Conservation (phyloP, 2,329 filamentous ascomycete genomes). For the Pseudogymnoascus sp. region DNA sequence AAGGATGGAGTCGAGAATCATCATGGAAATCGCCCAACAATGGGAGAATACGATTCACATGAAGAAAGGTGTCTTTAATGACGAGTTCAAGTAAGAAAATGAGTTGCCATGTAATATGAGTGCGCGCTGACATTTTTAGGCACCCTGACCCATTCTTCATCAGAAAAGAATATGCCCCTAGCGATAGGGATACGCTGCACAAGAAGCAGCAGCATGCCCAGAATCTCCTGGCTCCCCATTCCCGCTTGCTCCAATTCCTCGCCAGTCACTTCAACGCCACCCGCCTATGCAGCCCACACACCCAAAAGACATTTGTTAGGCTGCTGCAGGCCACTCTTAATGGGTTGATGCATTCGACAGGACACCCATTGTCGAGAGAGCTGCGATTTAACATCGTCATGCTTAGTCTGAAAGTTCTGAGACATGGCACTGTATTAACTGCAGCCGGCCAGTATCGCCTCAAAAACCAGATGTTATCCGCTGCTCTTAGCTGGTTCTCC, state of each 20-base stretch:
- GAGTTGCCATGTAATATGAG: neutral
- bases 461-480: conserved; percentile 82
- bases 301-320: conserved; percentile 72
- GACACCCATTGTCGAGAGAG: conserved; percentile 83
- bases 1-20: conserved; percentile 71
- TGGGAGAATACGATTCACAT: conserved; percentile 81
- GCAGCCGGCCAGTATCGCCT: conserved; percentile 64
- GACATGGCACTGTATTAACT: conserved; percentile 59
- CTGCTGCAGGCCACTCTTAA: conserved; percentile 72
- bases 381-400: conserved; percentile 83
- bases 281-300: conserved; percentile 72
- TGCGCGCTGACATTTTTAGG: conserved; percentile 32
- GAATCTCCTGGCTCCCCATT: conserved; percentile 77
- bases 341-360: conserved; percentile 55
- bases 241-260: conserved; percentile 78
- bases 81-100: conserved; percentile 48
- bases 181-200: conserved; percentile 65
- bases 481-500: conserved; percentile 81
- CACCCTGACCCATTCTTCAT: conserved; percentile 83
- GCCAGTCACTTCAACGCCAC: conserved; percentile 92
- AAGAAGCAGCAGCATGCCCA: conserved; percentile 72
- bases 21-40: conserved; percentile 79
- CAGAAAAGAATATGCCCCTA: conserved; percentile 87
- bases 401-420: conserved; percentile 71
- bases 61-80: conserved; percentile 73